Conservation (phyloP, 441 rosid species). For the Hypseocharis bilobata region DNA sequence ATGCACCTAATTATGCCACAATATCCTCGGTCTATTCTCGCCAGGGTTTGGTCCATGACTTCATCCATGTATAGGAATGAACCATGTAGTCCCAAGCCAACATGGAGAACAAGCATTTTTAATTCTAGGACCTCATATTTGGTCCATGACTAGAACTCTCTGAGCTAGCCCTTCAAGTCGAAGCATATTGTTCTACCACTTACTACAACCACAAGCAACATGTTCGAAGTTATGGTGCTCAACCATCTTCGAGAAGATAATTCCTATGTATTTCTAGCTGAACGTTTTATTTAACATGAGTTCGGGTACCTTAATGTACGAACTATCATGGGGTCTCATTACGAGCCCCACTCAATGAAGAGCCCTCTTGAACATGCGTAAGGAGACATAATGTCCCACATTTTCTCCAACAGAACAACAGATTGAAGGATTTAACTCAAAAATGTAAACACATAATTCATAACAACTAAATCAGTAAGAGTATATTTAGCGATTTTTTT, state of each 20-base stretch:
- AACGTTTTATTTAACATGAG: background rate
- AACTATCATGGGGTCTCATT: too few relatives aligned
- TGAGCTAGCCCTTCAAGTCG: background rate
- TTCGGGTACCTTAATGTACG: too few relatives aligned
- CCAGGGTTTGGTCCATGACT: too few relatives aligned
- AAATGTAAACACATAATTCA: background rate
- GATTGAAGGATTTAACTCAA: background rate
- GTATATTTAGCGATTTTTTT: background rate
- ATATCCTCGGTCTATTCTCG: too few relatives aligned
- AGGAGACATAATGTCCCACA: background rate
- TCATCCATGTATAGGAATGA: too few relatives aligned
- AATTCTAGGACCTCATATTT: background rate
- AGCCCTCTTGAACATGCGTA: background rate
- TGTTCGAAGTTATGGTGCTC: background rate
- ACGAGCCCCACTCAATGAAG: background rate
- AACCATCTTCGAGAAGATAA: background rate
- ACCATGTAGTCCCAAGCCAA: too few relatives aligned
- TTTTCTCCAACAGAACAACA: background rate
- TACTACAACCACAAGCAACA: background rate
- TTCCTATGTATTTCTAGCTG: background rate
- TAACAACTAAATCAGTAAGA: background rate
- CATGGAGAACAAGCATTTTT: background rate
- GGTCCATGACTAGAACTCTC: background rate
- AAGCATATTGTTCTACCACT: background rate
- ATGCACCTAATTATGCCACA: too few relatives aligned